Conservation (phyloP, 2,329 filamentous ascomycete genomes). For the Acrocalymma vagum region DNA sequence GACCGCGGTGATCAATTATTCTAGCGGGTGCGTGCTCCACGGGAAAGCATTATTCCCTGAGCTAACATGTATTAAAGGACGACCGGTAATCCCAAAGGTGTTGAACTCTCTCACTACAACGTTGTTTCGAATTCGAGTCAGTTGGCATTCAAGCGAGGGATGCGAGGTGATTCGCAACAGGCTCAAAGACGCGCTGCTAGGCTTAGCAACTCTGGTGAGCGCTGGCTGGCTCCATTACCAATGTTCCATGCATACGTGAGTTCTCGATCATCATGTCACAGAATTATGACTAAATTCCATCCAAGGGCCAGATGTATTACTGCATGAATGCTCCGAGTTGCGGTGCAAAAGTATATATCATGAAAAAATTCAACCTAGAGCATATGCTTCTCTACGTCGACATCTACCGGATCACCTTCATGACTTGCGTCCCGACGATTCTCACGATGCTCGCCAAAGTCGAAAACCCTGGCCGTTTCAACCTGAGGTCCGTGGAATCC, state of each 20-base stretch:
- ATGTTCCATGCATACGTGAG: conserved; percentile 56
- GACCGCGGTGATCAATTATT: not conserved
- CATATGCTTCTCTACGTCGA: not conserved
- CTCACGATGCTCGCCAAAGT: conserved; percentile 78
- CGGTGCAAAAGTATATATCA: not conserved
- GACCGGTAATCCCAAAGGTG: conserved; percentile 41
- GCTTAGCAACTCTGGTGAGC: conserved; percentile 60
- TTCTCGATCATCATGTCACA: too few species aligned
- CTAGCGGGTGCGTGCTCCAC: not conserved
- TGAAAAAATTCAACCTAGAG: not conserved
- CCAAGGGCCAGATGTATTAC: conserved; percentile 56
- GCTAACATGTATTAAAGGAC: conserved; percentile 26
- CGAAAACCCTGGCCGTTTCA: conserved; percentile 63
- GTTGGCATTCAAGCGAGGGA: not conserved
- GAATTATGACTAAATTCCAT: too few species aligned
- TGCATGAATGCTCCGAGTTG: not conserved
- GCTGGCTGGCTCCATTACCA: conserved; percentile 39
- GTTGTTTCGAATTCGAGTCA: conserved; percentile 62
- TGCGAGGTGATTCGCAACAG: conserved; percentile 57
- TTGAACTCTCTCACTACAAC: conserved; percentile 61
- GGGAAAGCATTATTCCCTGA: not conserved
- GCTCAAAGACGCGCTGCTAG: conserved; percentile 48
- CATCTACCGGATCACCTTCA: not conserved
- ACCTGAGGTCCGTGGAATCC: conserved; percentile 69
- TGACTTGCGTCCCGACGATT: conserved; percentile 57